Conservation (phyloP, 1,284 basidiomycete species). For the Waitea zeae region DNA sequence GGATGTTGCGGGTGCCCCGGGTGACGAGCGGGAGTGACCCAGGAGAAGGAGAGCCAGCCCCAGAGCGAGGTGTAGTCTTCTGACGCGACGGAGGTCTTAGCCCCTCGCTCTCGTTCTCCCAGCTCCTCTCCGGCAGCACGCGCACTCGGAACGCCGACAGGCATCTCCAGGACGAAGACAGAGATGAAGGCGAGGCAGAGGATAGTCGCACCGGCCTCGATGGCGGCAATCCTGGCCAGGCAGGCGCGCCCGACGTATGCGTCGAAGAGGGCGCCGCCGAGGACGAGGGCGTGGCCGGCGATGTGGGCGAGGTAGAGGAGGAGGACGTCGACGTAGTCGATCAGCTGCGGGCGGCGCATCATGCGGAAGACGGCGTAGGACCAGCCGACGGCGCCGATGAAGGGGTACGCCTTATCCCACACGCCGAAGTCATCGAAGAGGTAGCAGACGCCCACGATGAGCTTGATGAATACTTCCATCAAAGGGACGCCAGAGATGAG, state of each 20-base stretch:
- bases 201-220: conserved; percentile 18
- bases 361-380: conserved; percentile 32
- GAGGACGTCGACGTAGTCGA: conserved; percentile 38
- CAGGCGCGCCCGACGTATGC: conserved; percentile 18
- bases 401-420: neutral
- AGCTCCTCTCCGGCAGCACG: conserved; percentile 24
- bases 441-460: conserved; percentile 31
- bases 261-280: conserved; percentile 33
- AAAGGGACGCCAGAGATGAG: conserved; percentile 10
- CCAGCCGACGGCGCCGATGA: conserved; percentile 34
- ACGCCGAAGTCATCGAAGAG: neutral
- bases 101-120: conserved; percentile 29
- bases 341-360: conserved; percentile 24
- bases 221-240: too few relatives aligned
- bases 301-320: conserved; percentile 28
- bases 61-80: conserved; percentile 68
- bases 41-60: conserved; percentile 67
- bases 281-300: conserved; percentile 19
- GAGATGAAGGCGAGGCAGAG: conserved; percentile 16
- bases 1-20: conserved; percentile 35
- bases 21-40: conserved; percentile 58
- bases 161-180: conserved; percentile 22
- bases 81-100: conserved; percentile 37
- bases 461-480: conserved; percentile 25
- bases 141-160: conserved; percentile 40